Base-by-base conservation (phyloP, 352 stramenopile genomes). In the Pythium aquatile region DNA sequence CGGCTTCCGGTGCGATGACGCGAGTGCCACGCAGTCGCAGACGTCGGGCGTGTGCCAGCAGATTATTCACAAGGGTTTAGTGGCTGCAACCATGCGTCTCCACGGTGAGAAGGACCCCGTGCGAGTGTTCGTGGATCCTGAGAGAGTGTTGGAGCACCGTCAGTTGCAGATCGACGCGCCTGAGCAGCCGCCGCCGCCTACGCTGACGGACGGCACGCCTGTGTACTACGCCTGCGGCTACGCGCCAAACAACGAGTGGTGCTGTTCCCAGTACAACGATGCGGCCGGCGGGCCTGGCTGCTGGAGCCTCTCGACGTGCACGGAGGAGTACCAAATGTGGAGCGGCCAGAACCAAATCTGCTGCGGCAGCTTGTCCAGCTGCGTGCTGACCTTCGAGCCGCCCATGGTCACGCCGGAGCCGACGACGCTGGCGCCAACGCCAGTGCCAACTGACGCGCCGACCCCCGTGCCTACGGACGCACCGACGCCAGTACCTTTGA, bases 321-420 rank as follows among this genome's bases (percentile, higher is more conserved):
- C 40, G 5, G 68, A 85, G 30, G 60, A 77, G 4, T 76, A 66
- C 26, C 64, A 54, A 28, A 26, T 42, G 1, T 85, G 77, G 77
- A 75, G 69, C 59, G 63, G 72, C 13, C 69, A 85, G 54, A 85
- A 85, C 70, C 35, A 79, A 17, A 82, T 88, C 63, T 88, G 79
- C 48, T 88, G 79, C 53, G 68, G 70, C 8, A 46, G 39, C 13
- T 54, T 72, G 17, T 63, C 53, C 17, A 61, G 75, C 11, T 88
- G 79, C 37, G 58, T 60, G 8, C 37, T 77, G 10, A 85, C 77
- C 20, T 83, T 79, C 60, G 47, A 79, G 53, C 44, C 55, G 2
- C 35, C 65, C 14, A 79, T 87, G 72, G 72, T 46, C 9, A 58
- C 67, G 14, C 60, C 62, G 16, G 16, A 62, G n/a, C 58, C 37